These are phyloP conservation scores for Globisporangium abappressorium DNA, from an alignment of 352 stramenopile species.

Conservation along the genomic window DNA sequence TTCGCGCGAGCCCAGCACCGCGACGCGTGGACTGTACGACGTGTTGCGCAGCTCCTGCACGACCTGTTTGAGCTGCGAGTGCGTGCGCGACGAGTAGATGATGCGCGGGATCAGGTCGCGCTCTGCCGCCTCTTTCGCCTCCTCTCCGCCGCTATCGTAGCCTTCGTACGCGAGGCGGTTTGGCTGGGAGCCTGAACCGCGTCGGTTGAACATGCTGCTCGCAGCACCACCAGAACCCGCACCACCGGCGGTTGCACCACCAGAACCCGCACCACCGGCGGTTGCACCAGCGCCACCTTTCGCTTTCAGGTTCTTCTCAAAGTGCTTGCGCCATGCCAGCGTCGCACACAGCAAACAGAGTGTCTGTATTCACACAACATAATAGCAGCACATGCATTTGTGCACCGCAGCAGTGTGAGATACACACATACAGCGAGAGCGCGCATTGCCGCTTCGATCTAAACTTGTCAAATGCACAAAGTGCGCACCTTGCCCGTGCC, in stretches of 20 bases:
- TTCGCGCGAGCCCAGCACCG: constrained; percentile 93
- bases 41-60: constrained; percentile 96
- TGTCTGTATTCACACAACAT: constrained; percentile 54
- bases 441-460: neutral
- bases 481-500: constrained; percentile 93
- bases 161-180: constrained; percentile 53
- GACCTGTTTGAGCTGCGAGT: constrained; percentile 98
- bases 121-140: constrained; percentile 24
- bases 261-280: neutral
- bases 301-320: constrained; percentile 49
- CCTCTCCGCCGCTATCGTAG: constrained; percentile 24
- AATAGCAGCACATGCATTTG: neutral
- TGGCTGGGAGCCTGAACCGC: constrained; percentile 2
- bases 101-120: constrained; percentile 81
- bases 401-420: neutral
- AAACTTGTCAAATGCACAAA: neutral
- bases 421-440: neutral
- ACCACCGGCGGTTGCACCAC: neutral
- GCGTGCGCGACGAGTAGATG: constrained; percentile 98
- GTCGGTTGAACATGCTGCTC: constrained; percentile 13
- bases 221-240: neutral
- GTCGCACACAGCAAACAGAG: constrained; percentile 95
- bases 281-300: constrained; percentile 5
- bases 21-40: constrained; percentile 85
- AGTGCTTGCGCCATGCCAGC: constrained; percentile 89